These are phyloP conservation scores for Galerina sulciceps DNA, from an alignment of 768 basidiomycete species.

Conservation along the genomic window DNA sequence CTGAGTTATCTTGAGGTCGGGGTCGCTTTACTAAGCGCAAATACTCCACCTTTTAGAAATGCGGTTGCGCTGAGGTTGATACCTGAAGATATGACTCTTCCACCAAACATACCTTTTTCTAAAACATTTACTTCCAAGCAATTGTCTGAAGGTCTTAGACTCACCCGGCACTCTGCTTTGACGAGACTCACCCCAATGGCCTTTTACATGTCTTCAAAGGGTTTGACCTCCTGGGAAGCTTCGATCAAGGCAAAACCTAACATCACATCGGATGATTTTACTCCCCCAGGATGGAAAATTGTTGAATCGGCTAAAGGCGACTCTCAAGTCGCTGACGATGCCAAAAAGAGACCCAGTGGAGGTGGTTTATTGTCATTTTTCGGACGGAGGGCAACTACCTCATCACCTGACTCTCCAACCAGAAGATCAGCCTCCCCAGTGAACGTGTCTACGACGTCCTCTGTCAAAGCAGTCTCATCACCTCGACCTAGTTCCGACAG, in stretches of 20 bases:
- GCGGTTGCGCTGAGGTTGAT: constrained; percentile 45
- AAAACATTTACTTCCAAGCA: constrained; percentile 63
- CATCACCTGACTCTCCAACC: constrained; percentile 13
- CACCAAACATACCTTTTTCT: constrained; percentile 51
- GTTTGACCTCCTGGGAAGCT: constrained; percentile 77
- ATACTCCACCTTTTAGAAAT: constrained; percentile 33
- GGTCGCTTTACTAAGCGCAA: background rate
- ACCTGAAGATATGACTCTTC: constrained; percentile 55
- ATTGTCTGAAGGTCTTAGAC: constrained; percentile 61
- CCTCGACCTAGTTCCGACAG: constrained; percentile 30
- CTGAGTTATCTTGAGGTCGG: background rate
- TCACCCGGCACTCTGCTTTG: constrained; percentile 62
- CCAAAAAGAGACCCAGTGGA: constrained; percentile 53
- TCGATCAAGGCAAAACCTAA: constrained; percentile 61
- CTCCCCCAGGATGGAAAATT: constrained; percentile 76
- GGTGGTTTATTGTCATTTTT: constrained; percentile 77
- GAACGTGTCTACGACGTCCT: constrained; percentile 13
- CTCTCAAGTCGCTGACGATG: constrained; percentile 32
- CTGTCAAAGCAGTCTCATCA: constrained; percentile 21
- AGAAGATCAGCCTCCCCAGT: constrained; percentile 24
- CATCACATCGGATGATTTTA: constrained; percentile 52
- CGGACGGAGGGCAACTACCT: constrained; percentile 42
- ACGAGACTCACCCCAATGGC: constrained; percentile 69
- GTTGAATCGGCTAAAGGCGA: constrained; percentile 58
- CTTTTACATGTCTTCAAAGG: constrained; percentile 71